phyloP scores from a whole-genome alignment of 495 filamentous ascomycete species.

The Lepraria neglecta region DNA sequence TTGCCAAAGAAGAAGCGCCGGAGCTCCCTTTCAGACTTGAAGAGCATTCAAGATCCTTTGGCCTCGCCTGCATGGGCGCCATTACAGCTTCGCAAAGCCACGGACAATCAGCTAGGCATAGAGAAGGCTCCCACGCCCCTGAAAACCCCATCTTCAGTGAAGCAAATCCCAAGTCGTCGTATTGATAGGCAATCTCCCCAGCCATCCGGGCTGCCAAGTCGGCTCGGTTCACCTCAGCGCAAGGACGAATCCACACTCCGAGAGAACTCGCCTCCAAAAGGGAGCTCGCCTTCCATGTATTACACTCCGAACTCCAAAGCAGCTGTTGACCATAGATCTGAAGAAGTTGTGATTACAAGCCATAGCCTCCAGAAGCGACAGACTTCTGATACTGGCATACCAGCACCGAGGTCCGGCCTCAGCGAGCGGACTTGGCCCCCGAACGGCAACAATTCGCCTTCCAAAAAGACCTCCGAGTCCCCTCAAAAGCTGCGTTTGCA shows the following conservation, averaged over 20 bases:
- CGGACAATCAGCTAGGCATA: background rate
- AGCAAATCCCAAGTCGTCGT: constrained; percentile 9
- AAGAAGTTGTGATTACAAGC: constrained; percentile 39
- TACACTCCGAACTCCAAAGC: constrained; percentile 30
- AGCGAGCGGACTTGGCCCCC: constrained; percentile 47
- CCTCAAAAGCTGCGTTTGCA: constrained; percentile 74
- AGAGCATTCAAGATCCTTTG: constrained; percentile 37
- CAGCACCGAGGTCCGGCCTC: constrained; percentile 43
- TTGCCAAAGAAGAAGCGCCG: constrained; percentile 65
- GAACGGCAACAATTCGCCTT: constrained; percentile 33
- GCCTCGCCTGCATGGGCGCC: constrained; percentile 32
- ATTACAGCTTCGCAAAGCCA: constrained; percentile 32
- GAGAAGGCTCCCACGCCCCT: constrained; percentile 28
- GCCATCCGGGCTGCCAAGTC: constrained; percentile 19
- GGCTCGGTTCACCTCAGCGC: constrained; percentile 20
- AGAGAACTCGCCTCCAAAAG: constrained; percentile 1
- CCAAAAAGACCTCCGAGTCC: constrained; percentile 34
- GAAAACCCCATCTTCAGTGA: constrained; percentile 21
- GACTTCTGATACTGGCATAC: constrained; percentile 47
- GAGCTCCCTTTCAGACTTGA: constrained; percentile 86
- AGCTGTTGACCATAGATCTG: constrained; percentile 35
- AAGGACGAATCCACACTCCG: constrained; percentile 26
- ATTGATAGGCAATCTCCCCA: constrained; percentile 20
- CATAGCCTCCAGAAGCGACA: constrained; percentile 44
- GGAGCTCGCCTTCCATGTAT: constrained; percentile 14